A percentile compares a stretch with the other conserved stretches of the same genome.
These are phyloP conservation scores for Entelexis sorbosivorans DNA, from an alignment of 1,139 yeast species.

Conservation along the genomic window DNA sequence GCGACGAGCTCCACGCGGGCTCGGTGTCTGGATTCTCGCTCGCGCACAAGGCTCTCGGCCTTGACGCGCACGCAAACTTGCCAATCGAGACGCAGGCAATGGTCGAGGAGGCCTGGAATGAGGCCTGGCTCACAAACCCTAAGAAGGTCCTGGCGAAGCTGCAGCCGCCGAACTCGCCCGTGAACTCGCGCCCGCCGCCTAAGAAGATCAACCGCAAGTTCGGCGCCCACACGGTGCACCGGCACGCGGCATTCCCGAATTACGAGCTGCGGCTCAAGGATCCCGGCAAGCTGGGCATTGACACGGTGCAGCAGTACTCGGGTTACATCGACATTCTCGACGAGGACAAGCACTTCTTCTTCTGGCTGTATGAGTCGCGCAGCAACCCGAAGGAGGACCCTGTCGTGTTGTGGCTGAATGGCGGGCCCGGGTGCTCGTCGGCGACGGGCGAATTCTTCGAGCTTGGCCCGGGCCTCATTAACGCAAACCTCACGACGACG, in stretches of 20 bases:
- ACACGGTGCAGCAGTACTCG: conserved; percentile 43
- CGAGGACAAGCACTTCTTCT: conserved; percentile 76
- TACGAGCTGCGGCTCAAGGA: conserved; percentile 29
- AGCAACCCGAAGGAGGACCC: conserved; percentile 57
- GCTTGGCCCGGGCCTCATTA: conserved; percentile 52
- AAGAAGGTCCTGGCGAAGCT: conserved; percentile 1
- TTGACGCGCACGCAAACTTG: background rate
- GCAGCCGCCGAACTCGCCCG: conserved; percentile 6
- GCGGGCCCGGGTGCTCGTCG: conserved; percentile 69
- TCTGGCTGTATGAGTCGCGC: conserved; percentile 65
- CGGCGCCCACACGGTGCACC: conserved; percentile 13
- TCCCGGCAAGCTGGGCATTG: conserved; percentile 27
- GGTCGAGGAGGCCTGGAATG: conserved; percentile 10
- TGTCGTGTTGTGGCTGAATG: conserved; percentile 58
- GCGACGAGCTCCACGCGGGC: background rate
- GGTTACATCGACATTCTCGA: conserved; percentile 63
- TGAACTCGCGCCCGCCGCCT: conserved; percentile 15
- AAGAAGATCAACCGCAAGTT: conserved; percentile 7
- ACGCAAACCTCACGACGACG: conserved; percentile 34
- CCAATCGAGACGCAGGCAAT: background rate
- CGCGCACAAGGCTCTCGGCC: conserved; percentile 10
- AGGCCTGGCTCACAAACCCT: conserved; percentile 7
- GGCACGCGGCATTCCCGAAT: conserved; percentile 25
- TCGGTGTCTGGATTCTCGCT: conserved; percentile 10
- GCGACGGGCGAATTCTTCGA: conserved; percentile 58